Conservation (phyloP, 371 early-diverging fungal genomes). For the Polyrhizophydium stewartii region DNA sequence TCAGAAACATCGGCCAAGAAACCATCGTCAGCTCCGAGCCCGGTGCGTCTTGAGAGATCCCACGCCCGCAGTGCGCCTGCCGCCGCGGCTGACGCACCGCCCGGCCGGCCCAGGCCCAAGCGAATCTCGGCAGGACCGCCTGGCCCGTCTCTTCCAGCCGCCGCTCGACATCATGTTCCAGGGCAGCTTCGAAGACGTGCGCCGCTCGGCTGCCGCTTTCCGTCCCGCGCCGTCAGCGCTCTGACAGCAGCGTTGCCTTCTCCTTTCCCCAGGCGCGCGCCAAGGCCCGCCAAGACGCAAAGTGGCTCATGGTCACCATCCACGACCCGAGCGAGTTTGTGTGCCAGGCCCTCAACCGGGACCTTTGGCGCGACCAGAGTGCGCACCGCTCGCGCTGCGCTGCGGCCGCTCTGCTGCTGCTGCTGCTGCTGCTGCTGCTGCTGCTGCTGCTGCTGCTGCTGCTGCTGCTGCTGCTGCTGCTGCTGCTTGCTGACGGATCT, state of each 20-base stretch:
- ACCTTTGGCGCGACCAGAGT: conserved; percentile 79
- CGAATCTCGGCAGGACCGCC: conserved; percentile 4
- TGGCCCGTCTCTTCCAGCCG: conserved; percentile 78
- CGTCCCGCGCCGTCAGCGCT: background rate
- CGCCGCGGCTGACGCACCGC: no score
- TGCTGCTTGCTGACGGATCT: background rate
- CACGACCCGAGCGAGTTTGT: conserved; percentile 80
- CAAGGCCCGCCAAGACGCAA: conserved; percentile 55
- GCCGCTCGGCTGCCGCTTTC: conserved; percentile 7
- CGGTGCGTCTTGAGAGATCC: no score
- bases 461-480: background rate
- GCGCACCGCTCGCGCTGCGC: background rate
- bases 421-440: background rate
- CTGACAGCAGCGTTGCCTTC: background rate
- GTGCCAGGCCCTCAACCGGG: conserved; percentile 86
- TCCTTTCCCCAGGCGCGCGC: conserved; percentile 55
- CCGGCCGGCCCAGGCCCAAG: no score
- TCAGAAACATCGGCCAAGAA: conserved; percentile 4
- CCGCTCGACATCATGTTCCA: conserved; percentile 83
- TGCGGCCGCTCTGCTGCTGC: background rate
- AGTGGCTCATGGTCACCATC: conserved; percentile 86
- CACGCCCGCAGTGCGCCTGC: no score
- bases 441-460: background rate
- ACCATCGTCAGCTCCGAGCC: no score
- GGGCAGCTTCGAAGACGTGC: conserved; percentile 69